Evolutionary conservation across 1,139 yeast species (phyloP).

Genomic region (Fermentozyma sake): DNA sequence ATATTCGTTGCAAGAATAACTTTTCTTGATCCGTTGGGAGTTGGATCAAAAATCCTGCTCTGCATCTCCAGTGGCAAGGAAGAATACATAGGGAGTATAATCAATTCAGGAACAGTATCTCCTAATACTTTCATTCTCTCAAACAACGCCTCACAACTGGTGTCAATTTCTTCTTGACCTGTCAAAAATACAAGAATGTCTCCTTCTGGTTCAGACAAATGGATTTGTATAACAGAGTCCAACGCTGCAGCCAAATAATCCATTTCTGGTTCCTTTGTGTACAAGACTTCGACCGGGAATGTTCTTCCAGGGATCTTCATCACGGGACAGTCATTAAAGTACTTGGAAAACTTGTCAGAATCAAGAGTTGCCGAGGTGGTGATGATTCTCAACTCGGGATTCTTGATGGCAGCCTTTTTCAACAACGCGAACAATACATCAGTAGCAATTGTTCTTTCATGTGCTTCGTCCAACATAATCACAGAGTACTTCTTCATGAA

Average conservation of each 20-base stretch:
- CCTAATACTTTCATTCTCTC: slow-evolving; percentile 69
- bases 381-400: slow-evolving; percentile 75
- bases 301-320: slow-evolving; percentile 85
- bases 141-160: slow-evolving; percentile 71
- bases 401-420: slow-evolving; percentile 61
- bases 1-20: slow-evolving; percentile 77
- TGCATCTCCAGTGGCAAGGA: slow-evolving; percentile 76
- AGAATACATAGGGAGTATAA: slow-evolving; percentile 84
- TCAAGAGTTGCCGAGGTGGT: slow-evolving; percentile 94
- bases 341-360: slow-evolving; percentile 73
- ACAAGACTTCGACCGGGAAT: slow-evolving; percentile 78
- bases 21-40: slow-evolving; percentile 66
- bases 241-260: slow-evolving; percentile 82
- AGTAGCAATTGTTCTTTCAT: slow-evolving; percentile 91
- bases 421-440: slow-evolving; percentile 86
- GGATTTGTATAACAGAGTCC: slow-evolving; percentile 80
- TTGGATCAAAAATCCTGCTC: slow-evolving; percentile 66
- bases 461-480: slow-evolving; percentile 92
- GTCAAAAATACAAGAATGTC: slow-evolving; percentile 83
- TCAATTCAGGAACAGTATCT: slow-evolving; percentile 56
- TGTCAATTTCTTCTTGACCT: slow-evolving; percentile 91
- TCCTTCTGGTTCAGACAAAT: slow-evolving; percentile 70
- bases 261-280: slow-evolving; percentile 75
- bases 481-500: slow-evolving; percentile 70
- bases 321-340: slow-evolving; percentile 77